Conservation (phyloP, 495 filamentous ascomycete species). For the Penicillium lagena region DNA sequence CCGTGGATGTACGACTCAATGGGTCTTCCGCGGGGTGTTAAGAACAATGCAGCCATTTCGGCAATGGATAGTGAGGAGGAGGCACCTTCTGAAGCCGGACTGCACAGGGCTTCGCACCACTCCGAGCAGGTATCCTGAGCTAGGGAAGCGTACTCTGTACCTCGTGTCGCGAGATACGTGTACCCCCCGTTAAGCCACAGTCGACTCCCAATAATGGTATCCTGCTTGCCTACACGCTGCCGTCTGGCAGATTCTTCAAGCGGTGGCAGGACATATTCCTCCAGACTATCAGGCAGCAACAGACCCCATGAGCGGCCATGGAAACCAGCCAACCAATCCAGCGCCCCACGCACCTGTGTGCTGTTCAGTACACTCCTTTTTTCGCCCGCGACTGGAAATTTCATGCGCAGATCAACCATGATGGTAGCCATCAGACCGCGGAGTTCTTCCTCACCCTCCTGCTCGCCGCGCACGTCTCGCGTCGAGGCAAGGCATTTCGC, state of each 20-base stretch:
- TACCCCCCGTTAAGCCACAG: conserved; percentile 37
- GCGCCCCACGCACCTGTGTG: conserved; percentile 19
- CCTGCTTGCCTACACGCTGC: not conserved
- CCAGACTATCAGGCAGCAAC: conserved; percentile 10
- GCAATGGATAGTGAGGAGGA: conserved; percentile 15
- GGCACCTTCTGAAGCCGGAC: not conserved
- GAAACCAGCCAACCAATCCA: conserved; percentile 29
- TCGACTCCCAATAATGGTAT: not conserved
- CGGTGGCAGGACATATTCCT: conserved; percentile 22
- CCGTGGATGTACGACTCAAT: conserved; percentile 34
- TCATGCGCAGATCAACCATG: conserved; percentile 26
- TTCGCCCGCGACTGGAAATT: conserved; percentile 21
- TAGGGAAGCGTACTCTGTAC: conserved; percentile 25
- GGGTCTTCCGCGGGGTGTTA: conserved; percentile 21
- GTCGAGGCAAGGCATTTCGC: conserved; percentile 31
- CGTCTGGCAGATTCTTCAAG: conserved; percentile 19
- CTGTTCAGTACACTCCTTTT: conserved; percentile 19
- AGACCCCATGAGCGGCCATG: conserved; percentile 20
- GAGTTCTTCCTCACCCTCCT: conserved; percentile 15
- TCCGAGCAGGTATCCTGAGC: conserved; percentile 20
- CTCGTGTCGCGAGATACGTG: conserved; percentile 32
- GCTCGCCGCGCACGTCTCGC: conserved; percentile 9
- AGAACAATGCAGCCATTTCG: conserved; percentile 23
- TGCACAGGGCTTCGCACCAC: conserved; percentile 24
- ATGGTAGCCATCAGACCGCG: conserved; percentile 26